Evolutionary conservation across 2,329 filamentous ascomycete genomes (phyloP), one percentile per base, ranked within the genome.

Genomic region (Lecanicillium sp.): DNA sequence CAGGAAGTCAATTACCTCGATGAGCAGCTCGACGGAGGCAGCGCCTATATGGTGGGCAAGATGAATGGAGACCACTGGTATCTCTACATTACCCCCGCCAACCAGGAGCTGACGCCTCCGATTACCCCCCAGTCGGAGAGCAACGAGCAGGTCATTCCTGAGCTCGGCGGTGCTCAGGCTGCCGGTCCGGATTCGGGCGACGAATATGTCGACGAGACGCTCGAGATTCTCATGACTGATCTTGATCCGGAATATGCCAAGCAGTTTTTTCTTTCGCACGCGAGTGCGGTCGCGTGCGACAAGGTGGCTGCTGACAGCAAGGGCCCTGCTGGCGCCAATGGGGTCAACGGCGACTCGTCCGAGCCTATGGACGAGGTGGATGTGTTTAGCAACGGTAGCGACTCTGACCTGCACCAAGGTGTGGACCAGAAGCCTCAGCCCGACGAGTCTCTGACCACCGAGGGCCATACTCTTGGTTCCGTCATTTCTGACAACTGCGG

Each of bases 41-140:
- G 90, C 61, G 92, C 92, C 36, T 98, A 98, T 63, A 95, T 96
- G 89, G 94, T 98, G 48, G 92, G 92, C 55, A 96, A 95, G 68
- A 96, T 96, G 90, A 98, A 98, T 52, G 90, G 92, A 42, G 92
- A 98, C 61, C 92, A 98, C 54, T 98, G 92, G 92, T 96, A 96
- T 59, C 70, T 98, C 40, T 98, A 98, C 67, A 81, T 96, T 53
- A 96, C 92, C 11, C 86, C 86, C 37, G 90, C 92, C 14, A 81
- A 83, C 57, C 81, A 77, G 34, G 69, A 76, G 38, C 70, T 94
- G 48, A 94, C 89, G 1, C 88, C 89, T 5, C 89, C 90, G 41
- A 71, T 80, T 20, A 94, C 85, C 9, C 89, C 90, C 5, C 67
- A 75, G 33, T 65, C 75, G 37, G 66, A 68, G 45, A 44, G 45